These are phyloP conservation scores for Halenospora varia DNA, from an alignment of 495 filamentous ascomycete species.

Conservation along the genomic window DNA sequence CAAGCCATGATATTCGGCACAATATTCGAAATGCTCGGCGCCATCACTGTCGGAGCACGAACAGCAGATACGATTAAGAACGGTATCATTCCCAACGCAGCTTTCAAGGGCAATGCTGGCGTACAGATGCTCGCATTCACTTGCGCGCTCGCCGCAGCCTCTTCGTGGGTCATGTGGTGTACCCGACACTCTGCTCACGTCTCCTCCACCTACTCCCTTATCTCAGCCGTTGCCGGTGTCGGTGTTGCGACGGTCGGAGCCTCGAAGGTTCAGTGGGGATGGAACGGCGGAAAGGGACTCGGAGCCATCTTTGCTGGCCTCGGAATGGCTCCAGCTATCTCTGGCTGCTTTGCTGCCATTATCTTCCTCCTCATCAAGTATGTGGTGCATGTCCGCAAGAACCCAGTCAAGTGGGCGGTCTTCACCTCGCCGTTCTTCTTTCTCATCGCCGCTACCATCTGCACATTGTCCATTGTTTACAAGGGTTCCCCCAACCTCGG, in stretches of 20 bases:
- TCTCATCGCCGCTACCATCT: conserved; percentile 52
- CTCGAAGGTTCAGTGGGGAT: conserved; percentile 49
- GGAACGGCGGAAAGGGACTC: conserved; percentile 52
- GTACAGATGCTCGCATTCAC: conserved; percentile 31
- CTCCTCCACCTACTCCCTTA: conserved; percentile 61
- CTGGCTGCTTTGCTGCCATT: conserved; percentile 53
- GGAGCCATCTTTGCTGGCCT: conserved; percentile 58
- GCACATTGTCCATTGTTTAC: conserved; percentile 52
- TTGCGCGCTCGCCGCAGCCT: not conserved
- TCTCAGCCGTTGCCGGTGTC: conserved; percentile 58
- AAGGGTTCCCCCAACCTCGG: conserved; percentile 45
- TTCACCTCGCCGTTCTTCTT: conserved; percentile 60
- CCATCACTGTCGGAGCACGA: conserved; percentile 42
- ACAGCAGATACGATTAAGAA: conserved; percentile 48
- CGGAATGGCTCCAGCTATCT: conserved; percentile 60
- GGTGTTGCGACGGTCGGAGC: conserved; percentile 54
- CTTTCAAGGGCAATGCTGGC: conserved; percentile 37
- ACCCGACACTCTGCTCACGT: conserved; percentile 57
- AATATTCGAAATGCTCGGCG: conserved; percentile 44
- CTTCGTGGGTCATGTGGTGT: conserved; percentile 48
- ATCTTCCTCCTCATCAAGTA: conserved; percentile 65
- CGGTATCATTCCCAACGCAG: conserved; percentile 39
- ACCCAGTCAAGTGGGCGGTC: conserved; percentile 55
- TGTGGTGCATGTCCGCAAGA: conserved; percentile 53
- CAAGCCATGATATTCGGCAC: conserved; percentile 34